Base-by-base conservation (phyloP, 2,329 filamentous ascomycete species). In the Exophiala sp. region DNA sequence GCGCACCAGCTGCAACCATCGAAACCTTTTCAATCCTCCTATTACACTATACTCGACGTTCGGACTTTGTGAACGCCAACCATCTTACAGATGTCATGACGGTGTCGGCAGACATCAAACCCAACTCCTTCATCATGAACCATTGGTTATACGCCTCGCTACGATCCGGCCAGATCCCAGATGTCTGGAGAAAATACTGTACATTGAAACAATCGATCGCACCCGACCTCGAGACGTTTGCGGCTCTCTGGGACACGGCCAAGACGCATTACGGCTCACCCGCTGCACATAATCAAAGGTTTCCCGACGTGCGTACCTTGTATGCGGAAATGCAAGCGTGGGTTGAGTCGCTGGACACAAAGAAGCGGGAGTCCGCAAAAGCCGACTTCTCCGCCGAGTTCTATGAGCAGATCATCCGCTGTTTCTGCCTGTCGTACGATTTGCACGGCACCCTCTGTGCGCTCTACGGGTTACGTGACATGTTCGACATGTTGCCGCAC, bases 11-110 rank as follows among this genome's bases (percentile, higher is more conserved):
- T 39, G 87, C 86, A 2, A 88, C 78, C 2, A 75, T 85, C 35
- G 87, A 93, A 66, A 93, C 87, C 0, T 91, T 91, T 63, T 83
- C 79, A 2, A 74, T 93, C 10, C 72, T 93, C 24, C 78, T 88
- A 1, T 77, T 86, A 52, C 81, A 86, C 63, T 91, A 88, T 62
- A 79, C 79, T 43, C 71, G 80, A 37, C 78, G 82, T 14, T 73
- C 76, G 13, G 73, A 83, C 14, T 76, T 81, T 30, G 64, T 69
- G 11, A 75, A 76, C 48, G 74, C 88, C 43, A 70, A 78, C 41
- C 70, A 76, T 44, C 70, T 91, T 3, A 82, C 81, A 66, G 72
- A 78, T 24, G 79, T 80, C 1, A 81, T 88, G 55, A 70, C 73
- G 11, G 54, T 50, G 14, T 70, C 78, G 38, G 79, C 83, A 11